Evolutionary conservation across 306 rosid genomes (phyloP), one percentile per base, ranked within the genome.

Genomic region (Prunus kanzakura): DNA sequence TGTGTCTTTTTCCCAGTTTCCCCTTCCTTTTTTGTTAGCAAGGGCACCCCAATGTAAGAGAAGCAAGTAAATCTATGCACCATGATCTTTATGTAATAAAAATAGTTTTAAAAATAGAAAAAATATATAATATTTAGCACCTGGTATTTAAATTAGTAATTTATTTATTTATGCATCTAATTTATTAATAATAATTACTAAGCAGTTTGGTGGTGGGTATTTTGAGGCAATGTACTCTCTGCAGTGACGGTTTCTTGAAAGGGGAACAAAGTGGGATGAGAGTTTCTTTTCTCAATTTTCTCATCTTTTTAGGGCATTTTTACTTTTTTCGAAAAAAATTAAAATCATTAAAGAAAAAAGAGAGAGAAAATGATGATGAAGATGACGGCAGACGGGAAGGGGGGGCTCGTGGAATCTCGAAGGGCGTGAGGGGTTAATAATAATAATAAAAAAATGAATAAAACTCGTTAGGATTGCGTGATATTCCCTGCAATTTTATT

Each of bases 381-480:
- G 77, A 73, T 64, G 84, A 71, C 78, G 58, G 79, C 71, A 71
- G 49, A 46, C 27, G 64, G 27, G 35, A 51, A 65, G 51, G 18
- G 60, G 4, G 65, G 30, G 68, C 78, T 61, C 82, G 84, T 80
- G 87, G 79, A 69, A 76, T 83, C 74, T 76, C 61, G 84, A 76
- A 72, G 56, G 49, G 52, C 38, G 79, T 66, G 76, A 83, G 1
- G 16, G 47, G 4, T 29, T 29, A 41, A n/a, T 13, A 32, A 57
- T 10, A 25, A 25, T 25, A 25, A 25, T 25, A 25, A 25, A 12
- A 25, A n/a, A 16, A 6, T 35, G 79, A 56, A 79, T 72, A 41
- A 19, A 67, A n/a, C n/a, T 67, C 80, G 78, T 72, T 75, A 38
- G 82, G 76, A 75, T 60, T 50, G 73, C 85, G 89, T 83, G 85